Evolutionary conservation across 2,329 filamentous ascomycete genomes (phyloP).

Genomic region (Colletotrichum tropicicola): DNA sequence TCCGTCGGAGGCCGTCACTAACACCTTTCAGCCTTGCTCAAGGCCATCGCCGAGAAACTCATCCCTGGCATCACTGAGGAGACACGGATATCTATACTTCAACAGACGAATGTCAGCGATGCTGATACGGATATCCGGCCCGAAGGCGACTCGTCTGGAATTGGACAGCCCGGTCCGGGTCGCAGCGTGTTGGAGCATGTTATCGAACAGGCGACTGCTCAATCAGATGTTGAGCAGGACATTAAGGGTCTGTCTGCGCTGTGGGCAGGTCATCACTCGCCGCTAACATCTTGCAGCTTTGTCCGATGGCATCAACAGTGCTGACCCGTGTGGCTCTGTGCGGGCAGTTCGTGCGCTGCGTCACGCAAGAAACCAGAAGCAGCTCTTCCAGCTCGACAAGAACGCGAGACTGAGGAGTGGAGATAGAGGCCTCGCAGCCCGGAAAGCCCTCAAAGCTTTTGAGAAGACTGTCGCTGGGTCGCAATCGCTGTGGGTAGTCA

Average conservation of each 20-base stretch:
- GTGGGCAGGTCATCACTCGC: too few relatives aligned
- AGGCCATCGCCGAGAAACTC: constrained; percentile 79
- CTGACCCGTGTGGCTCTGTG: constrained; percentile 66
- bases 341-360: constrained; percentile 68
- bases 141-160: neutral
- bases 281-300: constrained; percentile 53
- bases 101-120: constrained; percentile 66
- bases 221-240: constrained; percentile 66
- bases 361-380: constrained; percentile 68
- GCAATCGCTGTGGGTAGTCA: constrained; percentile 52
- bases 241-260: constrained; percentile 58
- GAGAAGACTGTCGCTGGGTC: constrained; percentile 74
- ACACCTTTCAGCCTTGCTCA: constrained; percentile 66
- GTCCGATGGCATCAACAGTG: constrained; percentile 66
- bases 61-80: constrained; percentile 79
- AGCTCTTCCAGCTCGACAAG: constrained; percentile 75
- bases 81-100: constrained; percentile 72
- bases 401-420: constrained; percentile 80
- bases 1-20: neutral
- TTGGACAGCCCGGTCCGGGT: constrained; percentile 23
- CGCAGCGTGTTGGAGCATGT: constrained; percentile 72
- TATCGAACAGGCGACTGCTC: constrained; percentile 66
- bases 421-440: constrained; percentile 75
- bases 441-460: constrained; percentile 76
- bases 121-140: constrained; percentile 33